Evolutionary conservation across 805 yeast species (phyloP), one percentile per base, ranked within the genome.

Genomic region (Danielozyma ontarioensis): DNA sequence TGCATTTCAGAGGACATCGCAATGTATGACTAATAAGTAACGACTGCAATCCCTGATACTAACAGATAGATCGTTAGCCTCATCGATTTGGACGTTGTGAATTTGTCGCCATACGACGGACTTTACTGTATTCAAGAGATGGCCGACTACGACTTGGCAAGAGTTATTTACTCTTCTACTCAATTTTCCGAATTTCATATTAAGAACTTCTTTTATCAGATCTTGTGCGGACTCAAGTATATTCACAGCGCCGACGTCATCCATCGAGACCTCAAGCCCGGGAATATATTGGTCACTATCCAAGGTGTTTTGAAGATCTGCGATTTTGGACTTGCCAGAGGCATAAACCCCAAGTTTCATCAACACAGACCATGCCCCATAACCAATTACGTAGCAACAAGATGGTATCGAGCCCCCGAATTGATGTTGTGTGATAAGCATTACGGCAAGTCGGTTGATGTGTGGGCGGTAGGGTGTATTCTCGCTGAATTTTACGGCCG

Each of bases 321-420:
- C 58, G 97, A 89, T 59, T 89, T 89, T 65, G 97, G 97, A 0
- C 64, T 89, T 23, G 95, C 97, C 1, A 66, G 97, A 50, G 94
- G 95, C 1, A 67, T 86, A 10, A 58, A 50, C 47, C 62, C 53
- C 7, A 40, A 37, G 14, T 52, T 32, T 29, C 41, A 56, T 39
- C 59, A 55, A 31, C 55, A 64, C 12, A 60, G 53, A 25, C 40
- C 62, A 3, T 49, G 62, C 19, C 67, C 73, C 12, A 83, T 84
- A 17, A 84, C 95, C 8, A 80, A 78, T 45, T 89, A 89, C 51
- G 96, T 89, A 16, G 96, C 96, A 0, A 89, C 97, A 0, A 63
- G 97, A 37, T 89, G 96, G 96, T 89, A 89, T 50, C 68, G 97
- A 28, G 96, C 97, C 0, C 97, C 97, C 0, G 97, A 89, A 50